Percentiles rank a stretch among this genome's conserved stretches.
These are phyloP conservation scores for Lachnellula willkommii DNA, from an alignment of 2,329 filamentous ascomycete species.

Conservation along the genomic window DNA sequence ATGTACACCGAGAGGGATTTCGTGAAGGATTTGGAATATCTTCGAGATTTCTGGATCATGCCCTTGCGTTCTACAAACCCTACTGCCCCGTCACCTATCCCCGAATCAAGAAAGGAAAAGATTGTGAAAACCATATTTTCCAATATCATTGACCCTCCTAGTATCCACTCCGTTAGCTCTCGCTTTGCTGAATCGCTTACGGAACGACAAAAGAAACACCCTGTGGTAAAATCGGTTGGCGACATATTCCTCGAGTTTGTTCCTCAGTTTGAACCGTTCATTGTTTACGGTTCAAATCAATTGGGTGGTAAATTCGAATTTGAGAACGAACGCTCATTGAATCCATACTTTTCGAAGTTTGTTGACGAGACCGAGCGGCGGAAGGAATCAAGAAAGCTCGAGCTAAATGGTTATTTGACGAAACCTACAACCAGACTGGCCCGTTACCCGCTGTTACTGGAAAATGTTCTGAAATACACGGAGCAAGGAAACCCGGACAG, in stretches of 20 bases:
- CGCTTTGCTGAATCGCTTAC: conserved; percentile 84
- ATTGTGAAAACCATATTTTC: conserved; percentile 94
- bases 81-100: conserved; percentile 70
- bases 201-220: conserved; percentile 80
- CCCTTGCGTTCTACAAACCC: conserved; percentile 71
- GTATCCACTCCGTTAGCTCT: conserved; percentile 85
- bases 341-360: conserved; percentile 79
- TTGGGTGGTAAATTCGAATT: conserved; percentile 97
- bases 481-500: conserved; percentile 85
- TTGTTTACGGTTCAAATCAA: conserved; percentile 92
- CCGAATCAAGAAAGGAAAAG: conserved; percentile 77
- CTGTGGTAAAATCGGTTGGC: conserved; percentile 82
- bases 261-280: conserved; percentile 91
- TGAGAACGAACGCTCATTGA: conserved; percentile 87
- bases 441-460: conserved; percentile 84
- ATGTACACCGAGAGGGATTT: conserved; percentile 99
- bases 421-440: conserved; percentile 95
- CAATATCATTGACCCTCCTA: conserved; percentile 79
- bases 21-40: conserved; percentile 95
- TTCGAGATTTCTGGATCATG: conserved; percentile 97
- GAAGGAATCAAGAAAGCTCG: conserved; percentile 93
- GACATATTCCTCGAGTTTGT: conserved; percentile 93
- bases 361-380: conserved; percentile 94
- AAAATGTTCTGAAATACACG: conserved; percentile 88
- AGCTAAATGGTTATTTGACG: conserved; percentile 94